Evolutionary conservation across 352 stramenopile genomes (phyloP).

Genomic region (Vaucheria bursata): DNA sequence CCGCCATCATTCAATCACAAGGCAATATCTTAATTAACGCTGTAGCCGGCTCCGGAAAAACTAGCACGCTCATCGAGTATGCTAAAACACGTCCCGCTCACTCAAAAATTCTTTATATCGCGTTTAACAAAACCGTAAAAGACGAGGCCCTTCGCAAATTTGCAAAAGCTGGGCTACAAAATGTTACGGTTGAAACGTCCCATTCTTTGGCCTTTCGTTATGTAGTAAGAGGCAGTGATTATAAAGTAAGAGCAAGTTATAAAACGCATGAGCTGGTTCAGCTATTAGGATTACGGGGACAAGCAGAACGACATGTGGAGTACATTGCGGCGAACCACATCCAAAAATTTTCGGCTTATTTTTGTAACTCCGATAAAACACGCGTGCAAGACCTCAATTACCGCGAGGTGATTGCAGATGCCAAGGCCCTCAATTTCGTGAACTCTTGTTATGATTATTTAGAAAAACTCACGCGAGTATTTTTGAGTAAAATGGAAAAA

Average conservation of each 20-base stretch:
- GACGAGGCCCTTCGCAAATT: not conserved
- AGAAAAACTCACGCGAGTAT: not conserved
- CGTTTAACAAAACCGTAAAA: constrained; percentile 12
- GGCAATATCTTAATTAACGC: constrained; percentile 11
- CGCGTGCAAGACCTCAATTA: not conserved
- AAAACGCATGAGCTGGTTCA: constrained; percentile 1
- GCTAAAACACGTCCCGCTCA: constrained; percentile 1
- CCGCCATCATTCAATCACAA: not conserved
- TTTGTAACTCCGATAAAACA: not conserved
- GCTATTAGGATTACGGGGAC: constrained; percentile 8
- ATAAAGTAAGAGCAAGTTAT: constrained; percentile 9
- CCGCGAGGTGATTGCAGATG: not conserved
- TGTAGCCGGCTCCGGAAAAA: constrained; percentile 14
- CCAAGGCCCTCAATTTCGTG: not conserved
- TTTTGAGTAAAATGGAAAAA: constrained; percentile 1
- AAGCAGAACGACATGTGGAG: not conserved
- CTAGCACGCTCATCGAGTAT: constrained; percentile 11
- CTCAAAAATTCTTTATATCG: constrained; percentile 9
- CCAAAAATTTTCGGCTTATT: constrained; percentile 2
- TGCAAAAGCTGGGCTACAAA: not conserved
- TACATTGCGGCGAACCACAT: constrained; percentile 1
- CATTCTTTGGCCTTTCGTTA: constrained; percentile 11
- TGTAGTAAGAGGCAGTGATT: not conserved
- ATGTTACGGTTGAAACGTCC: constrained; percentile 8
- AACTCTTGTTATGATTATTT: constrained; percentile 10